Evolutionary conservation across 306 rosid genomes (phyloP).

Genomic region (Gillenia trifoliata): DNA sequence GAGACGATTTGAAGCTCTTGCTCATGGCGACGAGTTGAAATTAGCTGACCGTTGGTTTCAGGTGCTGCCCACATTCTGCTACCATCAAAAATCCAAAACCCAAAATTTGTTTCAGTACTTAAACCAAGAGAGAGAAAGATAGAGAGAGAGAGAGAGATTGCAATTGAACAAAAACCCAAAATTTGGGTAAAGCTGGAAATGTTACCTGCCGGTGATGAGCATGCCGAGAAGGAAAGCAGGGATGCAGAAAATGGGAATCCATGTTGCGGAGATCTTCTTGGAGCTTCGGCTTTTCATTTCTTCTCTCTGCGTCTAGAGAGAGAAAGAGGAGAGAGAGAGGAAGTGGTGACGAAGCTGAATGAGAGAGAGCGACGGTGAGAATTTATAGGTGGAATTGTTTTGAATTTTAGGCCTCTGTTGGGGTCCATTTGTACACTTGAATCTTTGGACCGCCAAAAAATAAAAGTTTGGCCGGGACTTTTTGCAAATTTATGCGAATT

Average conservation of each 20-base stretch:
- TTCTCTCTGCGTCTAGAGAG: background rate
- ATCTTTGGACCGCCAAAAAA: background rate
- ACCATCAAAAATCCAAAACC: background rate
- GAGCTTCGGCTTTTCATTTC: conserved; percentile 60
- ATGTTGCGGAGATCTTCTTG: conserved; percentile 61
- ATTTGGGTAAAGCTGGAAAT: background rate
- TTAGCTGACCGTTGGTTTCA: conserved; percentile 58
- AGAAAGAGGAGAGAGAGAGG: background rate
- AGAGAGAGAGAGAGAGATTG: conserved; percentile 5
- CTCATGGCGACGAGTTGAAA: conserved; percentile 52
- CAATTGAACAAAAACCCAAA: background rate
- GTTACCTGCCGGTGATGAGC: conserved; percentile 77
- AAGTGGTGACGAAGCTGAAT: background rate
- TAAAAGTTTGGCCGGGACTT: background rate
- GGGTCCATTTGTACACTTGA: background rate
- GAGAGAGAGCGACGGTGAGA: background rate
- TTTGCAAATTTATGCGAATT: conserved; percentile 6
- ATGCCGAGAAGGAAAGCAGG: conserved; percentile 69
- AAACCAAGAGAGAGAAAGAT: background rate
- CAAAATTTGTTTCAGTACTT: conserved; percentile 2
- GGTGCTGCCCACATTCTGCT: conserved; percentile 68
- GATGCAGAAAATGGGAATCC: conserved; percentile 84
- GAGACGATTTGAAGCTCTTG: conserved; percentile 71
- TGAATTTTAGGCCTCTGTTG: background rate
- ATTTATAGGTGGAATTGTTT: conserved; percentile 3